These are phyloP conservation scores for Xylaria cubensis DNA, from an alignment of 495 filamentous ascomycete species.

Conservation along the genomic window DNA sequence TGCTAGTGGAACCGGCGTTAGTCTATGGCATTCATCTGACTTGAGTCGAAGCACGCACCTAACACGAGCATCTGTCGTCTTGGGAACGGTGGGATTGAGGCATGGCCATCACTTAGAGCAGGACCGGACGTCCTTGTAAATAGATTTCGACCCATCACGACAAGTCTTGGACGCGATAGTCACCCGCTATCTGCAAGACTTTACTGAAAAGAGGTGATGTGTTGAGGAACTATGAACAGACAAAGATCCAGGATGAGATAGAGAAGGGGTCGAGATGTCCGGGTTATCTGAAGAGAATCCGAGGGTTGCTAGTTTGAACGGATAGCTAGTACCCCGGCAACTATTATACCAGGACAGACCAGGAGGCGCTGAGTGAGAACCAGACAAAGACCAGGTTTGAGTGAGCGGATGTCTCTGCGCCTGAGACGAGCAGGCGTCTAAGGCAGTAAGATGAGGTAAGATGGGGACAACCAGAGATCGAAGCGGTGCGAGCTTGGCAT, in stretches of 20 bases:
- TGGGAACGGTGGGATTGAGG: slow-evolving; percentile 52
- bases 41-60: slow-evolving; percentile 56
- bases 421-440: slow-evolving; percentile 24
- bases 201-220: neutral
- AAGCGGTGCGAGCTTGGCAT: slow-evolving; percentile 22
- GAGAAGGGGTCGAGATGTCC: neutral
- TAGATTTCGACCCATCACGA: slow-evolving; percentile 37
- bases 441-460: slow-evolving; percentile 34
- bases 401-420: slow-evolving; percentile 20
- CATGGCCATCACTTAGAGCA: slow-evolving; percentile 28
- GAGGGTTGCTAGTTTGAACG: slow-evolving; percentile 4
- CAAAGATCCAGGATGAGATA: neutral
- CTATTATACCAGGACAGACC: slow-evolving; percentile 10
- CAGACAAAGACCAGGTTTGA: slow-evolving; percentile 14
- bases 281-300: neutral
- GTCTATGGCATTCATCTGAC: slow-evolving; percentile 25
- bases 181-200: slow-evolving; percentile 32
- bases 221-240: slow-evolving; percentile 3
- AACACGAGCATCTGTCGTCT: slow-evolving; percentile 72
- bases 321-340: slow-evolving; percentile 6
- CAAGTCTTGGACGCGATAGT: slow-evolving; percentile 17
- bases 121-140: slow-evolving; percentile 32
- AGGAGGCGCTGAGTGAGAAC: slow-evolving; percentile 10
- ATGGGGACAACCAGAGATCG: slow-evolving; percentile 26
- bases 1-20: slow-evolving; percentile 62